phyloP scores from a whole-genome alignment of 179 eudicot species.

The Beta macrorhiza region DNA sequence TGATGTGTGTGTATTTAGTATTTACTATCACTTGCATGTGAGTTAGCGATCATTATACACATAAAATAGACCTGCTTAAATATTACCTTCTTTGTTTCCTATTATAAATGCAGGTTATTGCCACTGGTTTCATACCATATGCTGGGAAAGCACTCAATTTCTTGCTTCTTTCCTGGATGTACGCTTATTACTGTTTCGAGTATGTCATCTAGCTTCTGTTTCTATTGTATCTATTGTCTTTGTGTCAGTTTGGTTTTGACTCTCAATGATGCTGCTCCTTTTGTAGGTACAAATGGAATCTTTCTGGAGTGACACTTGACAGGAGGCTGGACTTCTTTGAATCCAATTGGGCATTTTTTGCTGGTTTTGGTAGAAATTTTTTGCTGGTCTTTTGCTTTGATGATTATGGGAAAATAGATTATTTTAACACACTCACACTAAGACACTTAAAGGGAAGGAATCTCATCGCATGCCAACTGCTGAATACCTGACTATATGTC shows the following conservation, averaged over 20 bases:
- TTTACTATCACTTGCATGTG: neutral
- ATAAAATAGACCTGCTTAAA: neutral
- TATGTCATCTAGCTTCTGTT: constrained; percentile 42
- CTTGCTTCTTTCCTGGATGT: constrained; percentile 93
- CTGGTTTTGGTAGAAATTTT: constrained; percentile 79
- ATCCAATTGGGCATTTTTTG: constrained; percentile 96
- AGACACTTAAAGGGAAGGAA: no score
- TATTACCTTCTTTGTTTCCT: constrained; percentile 2
- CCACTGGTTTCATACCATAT: constrained; percentile 74
- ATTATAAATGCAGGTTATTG: constrained; percentile 58
- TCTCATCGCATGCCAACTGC: no score
- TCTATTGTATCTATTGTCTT: neutral
- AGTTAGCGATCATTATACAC: neutral
- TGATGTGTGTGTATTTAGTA: constrained; percentile 14
- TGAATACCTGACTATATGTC: no score
- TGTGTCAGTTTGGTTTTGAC: constrained; percentile 10
- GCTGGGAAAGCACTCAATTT: constrained; percentile 76
- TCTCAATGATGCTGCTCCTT: neutral
- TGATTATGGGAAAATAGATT: no score
- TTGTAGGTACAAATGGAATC: constrained; percentile 96
- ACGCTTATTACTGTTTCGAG: constrained; percentile 98
- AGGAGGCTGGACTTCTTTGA: constrained; percentile 92
- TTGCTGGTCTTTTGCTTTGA: no score
- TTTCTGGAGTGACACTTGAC: constrained; percentile 77
- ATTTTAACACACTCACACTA: no score